Evolutionary conservation across 306 rosid species (phyloP), one percentile per base, ranked within the genome.

Genomic region (Echinosophora koreensis): DNA sequence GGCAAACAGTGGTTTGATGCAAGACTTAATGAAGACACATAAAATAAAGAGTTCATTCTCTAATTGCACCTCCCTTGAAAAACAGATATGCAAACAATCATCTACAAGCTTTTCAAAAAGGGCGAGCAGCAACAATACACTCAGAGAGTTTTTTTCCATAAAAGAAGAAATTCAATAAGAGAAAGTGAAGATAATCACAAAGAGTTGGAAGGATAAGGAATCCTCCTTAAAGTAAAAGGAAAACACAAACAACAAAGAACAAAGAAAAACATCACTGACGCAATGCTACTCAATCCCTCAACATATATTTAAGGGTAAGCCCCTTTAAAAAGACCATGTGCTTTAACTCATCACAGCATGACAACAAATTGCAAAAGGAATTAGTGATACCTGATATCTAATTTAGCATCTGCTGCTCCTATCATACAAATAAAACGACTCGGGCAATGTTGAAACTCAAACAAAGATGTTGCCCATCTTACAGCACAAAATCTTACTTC

Each of bases 401-500:
- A 86, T 82, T 91, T 92, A 62, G 81, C 34, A 88, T 94, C 98
- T 83, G 95, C 87, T 13, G 86, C 97, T 69, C 89, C 95, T 73
- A 92, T 95, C 91, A 94, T 89, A 82, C 97, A 94, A 65, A 92
- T 84, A 86, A 75, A 94, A 66, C 97, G 95, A 82, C 97, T 94
- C 17, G 98, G 95, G 80, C 97, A 94, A 71, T 94, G 93, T 65
- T 89, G 93, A 78, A 87, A 81, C 77, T 87, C 92, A 88, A 88
- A 94, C 88, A 94, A 83, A 41, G 86, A 84, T 61, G 93, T 94
- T 13, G 96, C 95, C 98, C 98, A 94, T 86, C 98, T 90, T 41
- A 92, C 79, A 71, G 93, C 91, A 74, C 97, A 94, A 70, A 86
- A 92, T 60, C 98, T 83, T 58, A 90, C 93, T 89, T 94, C 98